These are phyloP conservation scores for Peniophora sp. DNA, from an alignment of 1,284 basidiomycete genomes.

Conservation along the genomic window DNA sequence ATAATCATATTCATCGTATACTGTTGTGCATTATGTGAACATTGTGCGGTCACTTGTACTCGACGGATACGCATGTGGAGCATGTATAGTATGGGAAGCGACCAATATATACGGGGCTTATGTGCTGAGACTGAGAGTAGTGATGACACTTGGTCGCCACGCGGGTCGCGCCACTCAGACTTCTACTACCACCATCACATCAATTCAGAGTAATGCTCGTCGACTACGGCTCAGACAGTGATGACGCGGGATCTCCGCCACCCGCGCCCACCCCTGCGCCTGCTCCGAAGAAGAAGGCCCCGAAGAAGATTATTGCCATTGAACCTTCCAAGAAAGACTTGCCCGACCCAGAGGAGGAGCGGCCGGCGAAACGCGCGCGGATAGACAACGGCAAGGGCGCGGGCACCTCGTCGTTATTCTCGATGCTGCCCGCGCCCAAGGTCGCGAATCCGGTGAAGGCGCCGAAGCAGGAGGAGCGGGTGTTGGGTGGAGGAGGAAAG, in stretches of 20 bases:
- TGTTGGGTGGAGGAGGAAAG: slow-evolving; percentile 57
- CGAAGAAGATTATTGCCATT: slow-evolving; percentile 70
- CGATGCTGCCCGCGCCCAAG: slow-evolving; percentile 73
- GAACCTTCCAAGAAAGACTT: slow-evolving; percentile 35
- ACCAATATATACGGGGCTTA: too few species aligned
- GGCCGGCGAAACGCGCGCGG: slow-evolving; percentile 39
- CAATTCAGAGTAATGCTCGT: slow-evolving; percentile 57
- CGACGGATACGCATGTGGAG: too few species aligned
- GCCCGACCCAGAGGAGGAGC: slow-evolving; percentile 30
- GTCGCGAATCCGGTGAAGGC: slow-evolving; percentile 25
- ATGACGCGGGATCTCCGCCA: slow-evolving; percentile 35
- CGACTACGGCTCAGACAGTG: slow-evolving; percentile 66
- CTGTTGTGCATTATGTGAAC: too few species aligned
- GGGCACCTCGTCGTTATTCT: slow-evolving; percentile 56
- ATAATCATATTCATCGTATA: too few species aligned
- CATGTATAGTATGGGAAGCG: too few species aligned
- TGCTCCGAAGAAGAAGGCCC: slow-evolving; percentile 26
- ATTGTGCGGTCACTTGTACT: too few species aligned
- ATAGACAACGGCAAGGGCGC: slow-evolving; percentile 51
- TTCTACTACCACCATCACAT: neutral
- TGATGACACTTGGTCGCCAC: neutral
- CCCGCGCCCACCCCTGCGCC: slow-evolving; percentile 16
- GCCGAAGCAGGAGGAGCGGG: slow-evolving; percentile 28
- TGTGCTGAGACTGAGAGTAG: too few species aligned
- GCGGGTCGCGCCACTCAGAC: neutral